These are phyloP conservation scores for Xylaria bambusicola DNA, from an alignment of 495 filamentous ascomycete genomes.

Conservation along the genomic window DNA sequence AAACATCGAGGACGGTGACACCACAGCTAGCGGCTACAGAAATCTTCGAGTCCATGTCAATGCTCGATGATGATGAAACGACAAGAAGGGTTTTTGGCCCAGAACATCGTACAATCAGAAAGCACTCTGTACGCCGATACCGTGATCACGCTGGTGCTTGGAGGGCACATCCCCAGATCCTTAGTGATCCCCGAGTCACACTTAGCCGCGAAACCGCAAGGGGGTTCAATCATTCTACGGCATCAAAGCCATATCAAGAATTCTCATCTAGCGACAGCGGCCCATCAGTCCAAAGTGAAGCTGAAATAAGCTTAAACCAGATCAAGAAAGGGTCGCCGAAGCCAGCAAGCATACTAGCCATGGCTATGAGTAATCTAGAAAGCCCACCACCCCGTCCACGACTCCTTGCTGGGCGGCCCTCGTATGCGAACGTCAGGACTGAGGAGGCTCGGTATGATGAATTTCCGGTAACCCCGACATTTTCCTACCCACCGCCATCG, in stretches of 20 bases:
- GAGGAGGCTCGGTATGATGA: constrained; percentile 30
- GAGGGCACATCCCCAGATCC: constrained; percentile 41
- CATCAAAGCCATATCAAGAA: constrained; percentile 15
- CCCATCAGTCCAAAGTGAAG: constrained; percentile 40
- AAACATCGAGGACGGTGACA: constrained; percentile 30
- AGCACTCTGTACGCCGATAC: constrained; percentile 44
- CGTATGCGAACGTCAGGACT: constrained; percentile 35
- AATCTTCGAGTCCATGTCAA: constrained; percentile 34
- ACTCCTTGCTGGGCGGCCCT: constrained; percentile 32
- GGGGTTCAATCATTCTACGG: constrained; percentile 26
- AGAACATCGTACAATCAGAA: constrained; percentile 48
- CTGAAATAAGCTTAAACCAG: constrained; percentile 40
- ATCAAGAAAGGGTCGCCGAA: constrained; percentile 36
- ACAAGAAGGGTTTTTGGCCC: constrained; percentile 35
- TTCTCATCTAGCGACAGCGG: constrained; percentile 29
- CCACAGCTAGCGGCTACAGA: constrained; percentile 30
- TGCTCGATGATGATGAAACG: constrained; percentile 31
- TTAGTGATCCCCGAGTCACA: constrained; percentile 50
- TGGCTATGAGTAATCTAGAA: constrained; percentile 10
- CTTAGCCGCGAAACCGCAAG: constrained; percentile 43
- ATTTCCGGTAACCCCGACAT: constrained; percentile 31
- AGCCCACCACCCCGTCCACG: constrained; percentile 25
- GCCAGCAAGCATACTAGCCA: constrained; percentile 3
- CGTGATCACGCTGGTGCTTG: constrained; percentile 52
- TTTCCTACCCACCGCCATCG: constrained; percentile 37